Base-by-base conservation (phyloP, 352 stramenopile genomes). In the Pythium biforme region DNA sequence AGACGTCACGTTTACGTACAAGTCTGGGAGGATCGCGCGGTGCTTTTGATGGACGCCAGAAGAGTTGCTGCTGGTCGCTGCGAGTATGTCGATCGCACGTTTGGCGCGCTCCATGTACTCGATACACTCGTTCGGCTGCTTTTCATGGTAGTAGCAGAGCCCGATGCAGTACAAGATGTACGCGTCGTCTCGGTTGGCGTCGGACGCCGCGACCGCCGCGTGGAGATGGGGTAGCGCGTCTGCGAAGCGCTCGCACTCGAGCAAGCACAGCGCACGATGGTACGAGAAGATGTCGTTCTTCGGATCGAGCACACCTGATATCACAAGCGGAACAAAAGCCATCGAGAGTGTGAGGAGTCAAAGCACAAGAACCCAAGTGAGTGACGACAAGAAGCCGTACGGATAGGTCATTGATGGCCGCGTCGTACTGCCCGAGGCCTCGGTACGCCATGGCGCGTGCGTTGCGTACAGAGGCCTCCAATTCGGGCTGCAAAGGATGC, bases 281-380 rank as follows among this genome's bases (percentile, higher is more conserved):
- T 87, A 90, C 8, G 69, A 76, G 50, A 89, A 90, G 25, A 89
- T 68, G 41, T 88, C 76, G 50, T 87, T 88, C 29, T 48, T 55
- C 0, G 81, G 73, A 7, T 58, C 40, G 48, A 79, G 37, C 81
- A 88, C 26, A 63, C 40, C 81, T 62, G 23, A 19, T 82, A 27
- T 25, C 45, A 51, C 15, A 58, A 1, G 12, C 26, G 55, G 9
- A 31, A 25, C 12, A 50, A 59, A 20, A n/a, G n/a, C 6, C 50
- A 33, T 43, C 37, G 17, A 1, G 5, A 43, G 37, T 23, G 17
- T 4, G 15, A 39, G 14, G 15, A 41, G 19, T 15, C 27, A 55
- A 19, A 7, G 31, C 10, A 41, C 48, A 41, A 39, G 0, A 53
- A 23, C 22, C 8, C 46, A 20, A 20, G 3, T 49, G 14, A 34